phyloP scores from a whole-genome alignment of 2,329 filamentous ascomycete species.

The Capronia americana region DNA sequence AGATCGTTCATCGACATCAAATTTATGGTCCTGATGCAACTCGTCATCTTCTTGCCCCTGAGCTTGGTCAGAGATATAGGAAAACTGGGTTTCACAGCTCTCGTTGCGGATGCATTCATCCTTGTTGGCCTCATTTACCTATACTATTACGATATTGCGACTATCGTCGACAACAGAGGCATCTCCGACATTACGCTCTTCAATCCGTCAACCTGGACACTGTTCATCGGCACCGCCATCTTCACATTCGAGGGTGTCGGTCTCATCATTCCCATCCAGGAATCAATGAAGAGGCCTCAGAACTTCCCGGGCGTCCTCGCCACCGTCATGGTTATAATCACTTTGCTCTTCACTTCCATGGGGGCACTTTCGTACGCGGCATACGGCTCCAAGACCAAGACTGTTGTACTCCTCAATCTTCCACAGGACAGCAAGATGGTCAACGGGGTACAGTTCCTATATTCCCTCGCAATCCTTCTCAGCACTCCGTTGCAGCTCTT shows the following conservation, averaged over 20 bases:
- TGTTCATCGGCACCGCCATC: conserved; percentile 98
- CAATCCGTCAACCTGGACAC: conserved; percentile 89
- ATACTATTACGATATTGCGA: conserved; percentile 92
- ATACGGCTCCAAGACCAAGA: conserved; percentile 93
- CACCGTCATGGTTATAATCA: conserved; percentile 93
- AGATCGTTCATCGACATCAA: conserved; percentile 83
- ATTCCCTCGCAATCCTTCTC: conserved; percentile 95
- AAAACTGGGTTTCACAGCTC: conserved; percentile 92
- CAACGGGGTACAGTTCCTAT: conserved; percentile 94
- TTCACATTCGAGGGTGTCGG: conserved; percentile 99
- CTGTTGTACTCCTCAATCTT: conserved; percentile 93
- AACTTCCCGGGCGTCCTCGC: conserved; percentile 91
- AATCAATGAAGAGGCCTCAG: conserved; percentile 88
- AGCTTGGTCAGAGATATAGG: conserved; percentile 95
- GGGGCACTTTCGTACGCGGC: conserved; percentile 94
- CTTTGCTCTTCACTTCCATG: conserved; percentile 85
- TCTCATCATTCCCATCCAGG: conserved; percentile 96
- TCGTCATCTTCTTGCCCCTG: conserved; percentile 92
- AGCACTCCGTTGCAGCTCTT: conserved; percentile 97
- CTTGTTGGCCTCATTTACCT: conserved; percentile 89
- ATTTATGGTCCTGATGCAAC: conserved; percentile 90
- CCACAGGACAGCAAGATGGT: conserved; percentile 95
- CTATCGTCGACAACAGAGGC: conserved; percentile 74
- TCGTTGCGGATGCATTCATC: conserved; percentile 94
- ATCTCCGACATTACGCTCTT: conserved; percentile 87